A percentile compares a stretch with the other conserved stretches of the same genome.
These are phyloP conservation scores for Entoloma clypeatum DNA, from an alignment of 1,284 basidiomycete species.

Conservation along the genomic window DNA sequence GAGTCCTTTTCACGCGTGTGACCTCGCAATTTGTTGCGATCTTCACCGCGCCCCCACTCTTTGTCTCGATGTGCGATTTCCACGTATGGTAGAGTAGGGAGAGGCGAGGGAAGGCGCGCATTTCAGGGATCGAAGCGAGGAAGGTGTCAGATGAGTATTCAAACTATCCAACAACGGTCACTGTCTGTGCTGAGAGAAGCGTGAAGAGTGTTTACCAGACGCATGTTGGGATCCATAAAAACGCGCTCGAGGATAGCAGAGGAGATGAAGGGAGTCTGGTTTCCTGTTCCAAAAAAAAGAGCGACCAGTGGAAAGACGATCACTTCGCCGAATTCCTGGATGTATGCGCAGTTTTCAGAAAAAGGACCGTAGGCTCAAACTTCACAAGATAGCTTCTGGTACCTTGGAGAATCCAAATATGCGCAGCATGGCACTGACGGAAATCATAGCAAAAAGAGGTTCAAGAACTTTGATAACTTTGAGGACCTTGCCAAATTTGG, in stretches of 20 bases:
- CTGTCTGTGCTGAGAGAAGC: background rate
- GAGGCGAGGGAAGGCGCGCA: slow-evolving; percentile 40
- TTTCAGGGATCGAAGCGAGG: slow-evolving; percentile 37
- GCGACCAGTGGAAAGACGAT: slow-evolving; percentile 58
- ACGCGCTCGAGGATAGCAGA: slow-evolving; percentile 56
- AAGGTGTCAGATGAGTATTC: slow-evolving; percentile 33
- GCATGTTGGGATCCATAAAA: slow-evolving; percentile 57
- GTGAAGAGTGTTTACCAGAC: slow-evolving; percentile 24
- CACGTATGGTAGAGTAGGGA: slow-evolving; percentile 46
- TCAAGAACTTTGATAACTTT: slow-evolving; percentile 53
- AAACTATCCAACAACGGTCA: slow-evolving; percentile 18
- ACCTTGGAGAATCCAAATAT: slow-evolving; percentile 55
- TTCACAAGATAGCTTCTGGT: too few species aligned
- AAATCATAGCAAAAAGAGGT: slow-evolving; percentile 53
- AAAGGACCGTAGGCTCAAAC: too few species aligned
- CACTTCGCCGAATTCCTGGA: slow-evolving; percentile 48
- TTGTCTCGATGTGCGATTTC: slow-evolving; percentile 39
- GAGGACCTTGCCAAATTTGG: slow-evolving; percentile 54
- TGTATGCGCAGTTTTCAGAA: background rate
- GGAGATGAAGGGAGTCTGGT: slow-evolving; percentile 56
- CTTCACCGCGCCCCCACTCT: slow-evolving; percentile 35
- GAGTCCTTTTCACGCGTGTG: slow-evolving; percentile 33
- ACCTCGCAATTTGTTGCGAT: slow-evolving; percentile 44
- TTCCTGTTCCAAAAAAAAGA: slow-evolving; percentile 59
- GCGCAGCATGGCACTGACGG: slow-evolving; percentile 54